Evolutionary conservation across 441 rosid species (phyloP), one percentile per base, ranked within the genome.

Genomic region (Euphorbia celastroides): DNA sequence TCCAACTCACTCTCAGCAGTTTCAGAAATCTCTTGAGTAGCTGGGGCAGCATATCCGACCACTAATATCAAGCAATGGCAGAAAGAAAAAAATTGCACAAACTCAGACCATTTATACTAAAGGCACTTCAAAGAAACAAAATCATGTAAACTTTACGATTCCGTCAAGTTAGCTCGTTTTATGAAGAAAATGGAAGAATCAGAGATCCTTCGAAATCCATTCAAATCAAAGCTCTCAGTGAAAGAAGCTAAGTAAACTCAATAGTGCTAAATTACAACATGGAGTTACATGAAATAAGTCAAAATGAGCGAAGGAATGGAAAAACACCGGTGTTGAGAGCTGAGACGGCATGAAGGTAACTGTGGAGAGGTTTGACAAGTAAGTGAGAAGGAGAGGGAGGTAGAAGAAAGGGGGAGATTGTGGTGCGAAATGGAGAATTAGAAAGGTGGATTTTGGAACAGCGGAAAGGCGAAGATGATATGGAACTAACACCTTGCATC

Each of bases 11-110:
- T 56, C 42, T 70, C 25, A 34, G 73, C 75, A 19, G 81, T 75
- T 79, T 87, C 92, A 65, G 75, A 73, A 57, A 60, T 70, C 72
- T 83, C 90, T 52, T 77, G 69, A 57, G 79, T 72, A 84, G 83
- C 96, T 83, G 74, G 74, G 68, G 38, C 51, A 41, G 30, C 75
- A 72, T 20, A 28, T 10, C 3, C 52, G 66, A 25, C 20, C 41
- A 70, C 17, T 38, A 32, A 2, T 17, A 9, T 17, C 34, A 51
- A 27, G 57, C 32, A 46, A 28, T 46, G 42, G 69, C 19, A 25
- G 25, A 36, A 50, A 44, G 0, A 7, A 36, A 12, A 28, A 48
- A 70, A 1, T 10, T 8, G 41, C 23, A n/a, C 44, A 23, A 27
- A 19, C 23, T 42, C 54, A 62, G 19, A 51, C 50, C 38, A 34